A percentile compares a stretch with the other conserved stretches of the same genome.
Evolutionary conservation across 768 basidiomycete genomes (phyloP).

Genomic region (Boletus rubropictus): DNA sequence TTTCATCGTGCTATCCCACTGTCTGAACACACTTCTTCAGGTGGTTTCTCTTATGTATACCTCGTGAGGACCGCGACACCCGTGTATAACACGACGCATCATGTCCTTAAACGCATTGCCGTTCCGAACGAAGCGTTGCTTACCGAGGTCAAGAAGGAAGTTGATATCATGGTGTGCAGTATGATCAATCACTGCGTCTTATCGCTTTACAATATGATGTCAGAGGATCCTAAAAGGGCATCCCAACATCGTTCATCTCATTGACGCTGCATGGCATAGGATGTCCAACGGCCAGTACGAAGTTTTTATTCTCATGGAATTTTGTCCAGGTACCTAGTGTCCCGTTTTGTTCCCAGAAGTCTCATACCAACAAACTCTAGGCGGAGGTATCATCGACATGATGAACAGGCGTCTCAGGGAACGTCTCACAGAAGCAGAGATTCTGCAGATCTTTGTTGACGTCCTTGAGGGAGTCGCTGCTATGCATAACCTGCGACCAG

Average conservation of each 20-base stretch:
- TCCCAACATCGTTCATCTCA: conserved; percentile 92
- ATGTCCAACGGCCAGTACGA: conserved; percentile 82
- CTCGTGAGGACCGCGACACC: conserved; percentile 82
- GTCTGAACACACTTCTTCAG: conserved; percentile 36
- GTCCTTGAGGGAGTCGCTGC: conserved; percentile 94
- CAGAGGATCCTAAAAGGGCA: conserved; percentile 89
- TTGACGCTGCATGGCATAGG: conserved; percentile 89
- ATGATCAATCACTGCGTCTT: conserved; percentile 7
- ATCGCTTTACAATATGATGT: conserved; percentile 28
- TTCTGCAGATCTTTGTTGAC: conserved; percentile 95
- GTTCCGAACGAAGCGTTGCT: conserved; percentile 87
- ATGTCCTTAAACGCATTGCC: conserved; percentile 95
- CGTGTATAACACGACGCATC: conserved; percentile 86
- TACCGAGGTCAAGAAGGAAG: conserved; percentile 92
- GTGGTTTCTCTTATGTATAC: conserved; percentile 98
- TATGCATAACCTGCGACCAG: conserved; percentile 90
- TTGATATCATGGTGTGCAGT: conserved; percentile 89
- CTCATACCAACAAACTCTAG: conserved; percentile 34
- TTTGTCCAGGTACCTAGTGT: conserved; percentile 66
- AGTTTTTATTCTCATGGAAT: conserved; percentile 99
- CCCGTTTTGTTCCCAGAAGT: not conserved
- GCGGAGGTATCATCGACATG: conserved; percentile 99
- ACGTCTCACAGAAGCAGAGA: conserved; percentile 91
- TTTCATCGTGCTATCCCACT: conserved; percentile 5
- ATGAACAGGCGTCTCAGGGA: conserved; percentile 96